Percentiles rank a stretch among this genome's conserved stretches.
These are phyloP conservation scores for Ustilago esculenta DNA, from an alignment of 1,284 basidiomycete genomes.

Conservation along the genomic window DNA sequence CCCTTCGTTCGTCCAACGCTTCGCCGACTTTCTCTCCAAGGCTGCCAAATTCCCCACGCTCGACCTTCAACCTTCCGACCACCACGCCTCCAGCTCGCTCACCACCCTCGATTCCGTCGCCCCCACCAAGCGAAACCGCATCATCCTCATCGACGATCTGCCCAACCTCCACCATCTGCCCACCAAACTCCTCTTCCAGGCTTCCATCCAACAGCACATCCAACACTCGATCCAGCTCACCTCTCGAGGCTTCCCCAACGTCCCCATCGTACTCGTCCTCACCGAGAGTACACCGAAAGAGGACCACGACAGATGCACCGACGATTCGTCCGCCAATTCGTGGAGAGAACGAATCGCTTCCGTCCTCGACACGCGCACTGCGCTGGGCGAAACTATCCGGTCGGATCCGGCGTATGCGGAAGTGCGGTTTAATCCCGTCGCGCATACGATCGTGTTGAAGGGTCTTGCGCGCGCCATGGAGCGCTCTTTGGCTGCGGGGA, in stretches of 20 bases:
- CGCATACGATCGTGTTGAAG: slow-evolving; percentile 82
- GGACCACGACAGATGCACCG: slow-evolving; percentile 71
- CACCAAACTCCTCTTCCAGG: slow-evolving; percentile 81
- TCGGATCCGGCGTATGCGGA: slow-evolving; percentile 76
- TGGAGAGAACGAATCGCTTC: slow-evolving; percentile 67
- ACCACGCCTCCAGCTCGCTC: slow-evolving; percentile 4
- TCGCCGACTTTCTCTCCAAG: slow-evolving; percentile 52
- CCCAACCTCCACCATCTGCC: slow-evolving; percentile 78
- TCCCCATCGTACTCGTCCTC: slow-evolving; percentile 82
- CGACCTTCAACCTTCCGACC: slow-evolving; percentile 12
- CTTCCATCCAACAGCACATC: slow-evolving; percentile 70
- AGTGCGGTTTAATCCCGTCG: slow-evolving; percentile 90
- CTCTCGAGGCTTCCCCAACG: slow-evolving; percentile 14
- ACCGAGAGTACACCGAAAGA: slow-evolving; percentile 75
- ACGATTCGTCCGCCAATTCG: slow-evolving; percentile 69
- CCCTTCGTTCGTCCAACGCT: slow-evolving; percentile 44
- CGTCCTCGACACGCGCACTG: slow-evolving; percentile 74
- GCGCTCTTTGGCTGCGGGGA: not conserved
- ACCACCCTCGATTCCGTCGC: slow-evolving; percentile 2
- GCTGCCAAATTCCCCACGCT: slow-evolving; percentile 47
- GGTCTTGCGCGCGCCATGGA: slow-evolving; percentile 73
- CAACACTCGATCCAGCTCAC: slow-evolving; percentile 14
- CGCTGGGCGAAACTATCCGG: slow-evolving; percentile 75
- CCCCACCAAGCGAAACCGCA: slow-evolving; percentile 32
- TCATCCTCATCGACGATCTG: slow-evolving; percentile 89